Base-by-base conservation (phyloP, 768 basidiomycete species). In the Crepidotus variabilis region DNA sequence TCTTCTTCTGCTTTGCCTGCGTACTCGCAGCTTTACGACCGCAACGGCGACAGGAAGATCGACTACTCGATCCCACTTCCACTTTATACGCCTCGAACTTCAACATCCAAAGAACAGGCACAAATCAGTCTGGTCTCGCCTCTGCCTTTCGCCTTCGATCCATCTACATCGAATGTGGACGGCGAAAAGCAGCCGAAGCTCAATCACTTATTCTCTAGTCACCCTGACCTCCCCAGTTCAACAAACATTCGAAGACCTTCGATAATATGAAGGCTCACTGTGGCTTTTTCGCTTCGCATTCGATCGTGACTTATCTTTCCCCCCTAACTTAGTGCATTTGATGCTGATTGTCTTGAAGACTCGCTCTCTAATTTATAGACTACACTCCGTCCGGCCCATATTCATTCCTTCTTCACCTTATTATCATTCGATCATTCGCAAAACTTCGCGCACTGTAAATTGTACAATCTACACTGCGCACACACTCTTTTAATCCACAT, bases 1-100 rank as follows among this genome's bases (percentile, higher is more conserved):
- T 51, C 60, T 35, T 53, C 72, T 33, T 51, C 61, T 9, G 68
- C 61, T 23, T 81, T 90, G 18, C 92, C 91, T 1, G 79, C 85
- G 2, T 93, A 93, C 65, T 90, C 88, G 5, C 88, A 91, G 60
- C 75, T 93, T 18, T 93, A 86, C 71, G 72, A 92, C 64, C 63
- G 75, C 16, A 88, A 89, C 61, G 91, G 92, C 16, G 86, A 90
- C 52, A 78, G 78, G 54, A 88, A 84, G 71, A 75, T 88, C 50
- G 89, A 92, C 64, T 77, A 81, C 58, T 81, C 79, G 32, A 59
- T 66, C n/a, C 86, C 84, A 13, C 70, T 90, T 45, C 90, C 90
- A 0, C 72, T 80, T 21, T 90, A 90, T 64, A 81, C 80, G 14
- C 85, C 82, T 20, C 39, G 39, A 14, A 16, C 39, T 43, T 43